Base-by-base conservation (phyloP, 2,329 filamentous ascomycete species). In the Hysterium pulicare region DNA sequence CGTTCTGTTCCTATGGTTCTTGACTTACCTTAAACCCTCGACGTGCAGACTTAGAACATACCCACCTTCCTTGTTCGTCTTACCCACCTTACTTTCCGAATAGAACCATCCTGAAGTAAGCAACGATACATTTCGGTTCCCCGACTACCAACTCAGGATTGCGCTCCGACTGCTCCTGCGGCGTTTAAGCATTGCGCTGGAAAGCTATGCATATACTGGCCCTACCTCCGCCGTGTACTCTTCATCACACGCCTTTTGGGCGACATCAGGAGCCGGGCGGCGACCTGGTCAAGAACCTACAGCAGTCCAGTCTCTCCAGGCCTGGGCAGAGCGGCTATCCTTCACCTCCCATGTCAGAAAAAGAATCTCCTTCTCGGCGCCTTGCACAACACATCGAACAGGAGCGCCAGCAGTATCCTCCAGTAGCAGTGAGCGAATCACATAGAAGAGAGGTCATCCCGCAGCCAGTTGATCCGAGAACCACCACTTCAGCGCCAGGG, bases 291-390 rank as follows among this genome's bases (percentile, higher is more conserved):
- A 64, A 62, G 41, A 53, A 59, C 28, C 55, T 57, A 32, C 46
- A 54, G 36, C 58, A 62, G 51, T 61, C 64, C 59, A 62, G 62
- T 58, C 61, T 61, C 46, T 52, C 41, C 43, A 49, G 58, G 56
- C 46, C 61, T 61, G 59, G 61, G 51, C 58, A 58, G 41, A 53
- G 60, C 49, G 57, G 58, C 53, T 74, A 74, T 59, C 71, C 70
- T 46, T 74, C 71, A 54, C 71, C 72, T 61, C 72, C 72, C 61
- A 75, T 75, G 72, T 75, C 72, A 65, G 70, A 69, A 62, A 66
- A 71, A 54, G 69, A 70, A 44, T 73, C 71, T 47, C 69, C 71
- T 50, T 52, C 58, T 45, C 59, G 59, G 50, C 64, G 62, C 47
- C 51, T 55, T 57, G 59, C 61, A 51, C 63, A 61, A 41, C 51